These are phyloP conservation scores for Fusarium sororula DNA, from an alignment of 2,329 filamentous ascomycete species.

Conservation along the genomic window DNA sequence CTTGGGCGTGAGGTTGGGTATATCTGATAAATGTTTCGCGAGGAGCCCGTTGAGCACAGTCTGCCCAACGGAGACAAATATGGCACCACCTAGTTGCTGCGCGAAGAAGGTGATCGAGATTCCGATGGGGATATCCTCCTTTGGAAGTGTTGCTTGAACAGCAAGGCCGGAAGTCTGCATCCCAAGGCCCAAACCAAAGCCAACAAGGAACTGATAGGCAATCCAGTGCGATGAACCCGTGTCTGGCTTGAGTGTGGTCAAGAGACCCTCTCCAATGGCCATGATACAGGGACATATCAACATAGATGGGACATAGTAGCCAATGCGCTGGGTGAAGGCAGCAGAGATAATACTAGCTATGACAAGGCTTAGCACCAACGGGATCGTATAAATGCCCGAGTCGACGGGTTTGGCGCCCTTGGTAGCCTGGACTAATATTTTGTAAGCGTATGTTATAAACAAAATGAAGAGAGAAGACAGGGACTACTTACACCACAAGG, in stretches of 20 bases:
- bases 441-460: conserved; percentile 22
- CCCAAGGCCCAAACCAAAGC: conserved; percentile 66
- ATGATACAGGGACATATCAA: conserved; percentile 59
- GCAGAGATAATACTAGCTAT: conserved; percentile 61
- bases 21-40: conserved; percentile 47
- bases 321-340: conserved; percentile 59
- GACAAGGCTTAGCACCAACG: conserved; percentile 65
- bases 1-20: conserved; percentile 55
- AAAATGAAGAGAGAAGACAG: neutral
- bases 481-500: conserved; percentile 61
- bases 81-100: conserved; percentile 67
- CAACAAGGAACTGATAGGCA: conserved; percentile 66
- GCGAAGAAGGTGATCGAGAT: conserved; percentile 66
- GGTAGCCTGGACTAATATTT: conserved; percentile 62
- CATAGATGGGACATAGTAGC: conserved; percentile 70
- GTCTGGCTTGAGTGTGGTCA: conserved; percentile 62
- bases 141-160: conserved; percentile 62
- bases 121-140: conserved; percentile 63
- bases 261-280: conserved; percentile 63
- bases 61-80: conserved; percentile 67
- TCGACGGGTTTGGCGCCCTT: conserved; percentile 61
- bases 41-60: conserved; percentile 61
- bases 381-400: conserved; percentile 66
- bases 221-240: conserved; percentile 65
- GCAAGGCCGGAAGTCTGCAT: conserved; percentile 68